Conservation (phyloP, 1,284 basidiomycete genomes). For the Pulchroboletus neoregius region DNA sequence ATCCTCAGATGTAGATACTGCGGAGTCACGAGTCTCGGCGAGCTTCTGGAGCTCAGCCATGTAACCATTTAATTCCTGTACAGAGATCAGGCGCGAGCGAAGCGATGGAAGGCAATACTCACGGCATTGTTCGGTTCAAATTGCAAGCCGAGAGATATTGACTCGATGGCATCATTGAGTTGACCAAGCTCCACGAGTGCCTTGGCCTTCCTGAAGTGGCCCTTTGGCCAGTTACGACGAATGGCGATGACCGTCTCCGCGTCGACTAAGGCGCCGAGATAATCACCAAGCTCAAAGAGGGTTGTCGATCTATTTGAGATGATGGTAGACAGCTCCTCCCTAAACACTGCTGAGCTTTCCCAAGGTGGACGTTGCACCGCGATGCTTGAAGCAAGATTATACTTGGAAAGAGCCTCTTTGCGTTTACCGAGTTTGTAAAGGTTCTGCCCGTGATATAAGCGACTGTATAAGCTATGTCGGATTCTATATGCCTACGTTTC, state of each 20-base stretch:
- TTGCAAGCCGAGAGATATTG: constrained; percentile 78
- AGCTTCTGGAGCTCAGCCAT: constrained; percentile 32
- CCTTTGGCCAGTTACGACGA: constrained; percentile 90
- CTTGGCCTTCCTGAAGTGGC: constrained; percentile 90
- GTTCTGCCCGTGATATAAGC: constrained; percentile 41
- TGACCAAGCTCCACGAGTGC: constrained; percentile 77
- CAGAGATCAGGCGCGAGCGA: constrained; percentile 7
- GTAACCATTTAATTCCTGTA: constrained; percentile 30
- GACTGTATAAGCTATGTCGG: constrained; percentile 2
- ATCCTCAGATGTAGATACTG: constrained; percentile 2
- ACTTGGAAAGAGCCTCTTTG: constrained; percentile 75
- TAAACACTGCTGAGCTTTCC: constrained; percentile 78
- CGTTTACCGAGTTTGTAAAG: constrained; percentile 76
- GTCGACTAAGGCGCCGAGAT: constrained; percentile 81
- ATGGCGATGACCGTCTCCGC: constrained; percentile 87
- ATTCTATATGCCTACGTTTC: constrained; percentile 59
- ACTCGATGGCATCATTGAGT: constrained; percentile 77
- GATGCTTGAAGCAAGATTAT: constrained; percentile 80
- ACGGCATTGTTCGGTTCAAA: constrained; percentile 87
- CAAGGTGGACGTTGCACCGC: constrained; percentile 86
- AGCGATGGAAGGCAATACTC: not conserved
- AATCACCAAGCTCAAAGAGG: constrained; percentile 74
- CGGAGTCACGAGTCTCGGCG: constrained; percentile 12
- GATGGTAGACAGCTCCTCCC: constrained; percentile 87
- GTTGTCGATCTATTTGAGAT: constrained; percentile 92